A percentile compares a stretch with the other conserved stretches of the same genome.
Conservation (phyloP, 331 rosid genomes). For the Quercus lobata region DNA sequence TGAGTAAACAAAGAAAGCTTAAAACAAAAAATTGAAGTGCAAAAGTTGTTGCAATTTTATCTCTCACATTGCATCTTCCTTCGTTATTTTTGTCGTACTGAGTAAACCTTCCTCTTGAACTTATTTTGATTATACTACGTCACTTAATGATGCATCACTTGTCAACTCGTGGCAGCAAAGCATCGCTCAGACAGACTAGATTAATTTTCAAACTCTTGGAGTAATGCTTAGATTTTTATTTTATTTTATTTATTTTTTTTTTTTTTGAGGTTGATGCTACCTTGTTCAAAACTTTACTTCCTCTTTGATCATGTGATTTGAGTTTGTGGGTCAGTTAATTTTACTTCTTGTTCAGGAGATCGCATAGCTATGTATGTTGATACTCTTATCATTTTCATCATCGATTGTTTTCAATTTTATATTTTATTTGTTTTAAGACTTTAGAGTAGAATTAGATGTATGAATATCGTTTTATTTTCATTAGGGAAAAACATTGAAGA, state of each 20-base stretch:
- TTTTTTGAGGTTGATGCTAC: slow-evolving; percentile 51
- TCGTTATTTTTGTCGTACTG: no score
- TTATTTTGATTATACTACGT: no score
- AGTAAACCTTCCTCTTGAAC: no score
- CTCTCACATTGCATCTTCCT: no score
- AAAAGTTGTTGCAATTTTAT: no score
- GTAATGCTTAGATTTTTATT: slow-evolving; percentile 11
- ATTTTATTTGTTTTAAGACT: neutral
- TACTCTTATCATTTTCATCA: neutral
- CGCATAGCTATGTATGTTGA: neutral
- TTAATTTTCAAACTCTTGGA: neutral
- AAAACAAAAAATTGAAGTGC: no score
- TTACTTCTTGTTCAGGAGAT: neutral
- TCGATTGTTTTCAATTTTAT: neutral
- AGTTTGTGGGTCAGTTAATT: neutral
- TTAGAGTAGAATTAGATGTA: neutral
- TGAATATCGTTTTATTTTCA: no score
- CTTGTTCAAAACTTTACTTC: slow-evolving; percentile 5
- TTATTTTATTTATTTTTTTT: slow-evolving; percentile 18
- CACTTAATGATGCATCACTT: slow-evolving; percentile 42
- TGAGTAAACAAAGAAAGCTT: no score
- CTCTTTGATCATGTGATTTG: slow-evolving; percentile 7
- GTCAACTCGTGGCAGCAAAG: slow-evolving; percentile 93
- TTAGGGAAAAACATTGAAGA: no score
- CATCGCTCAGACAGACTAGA: slow-evolving; percentile 66